Percentiles rank a stretch among this genome's conserved stretches.
Conservation (phyloP, 768 basidiomycete species). For the Kwoniella botswanensis region DNA sequence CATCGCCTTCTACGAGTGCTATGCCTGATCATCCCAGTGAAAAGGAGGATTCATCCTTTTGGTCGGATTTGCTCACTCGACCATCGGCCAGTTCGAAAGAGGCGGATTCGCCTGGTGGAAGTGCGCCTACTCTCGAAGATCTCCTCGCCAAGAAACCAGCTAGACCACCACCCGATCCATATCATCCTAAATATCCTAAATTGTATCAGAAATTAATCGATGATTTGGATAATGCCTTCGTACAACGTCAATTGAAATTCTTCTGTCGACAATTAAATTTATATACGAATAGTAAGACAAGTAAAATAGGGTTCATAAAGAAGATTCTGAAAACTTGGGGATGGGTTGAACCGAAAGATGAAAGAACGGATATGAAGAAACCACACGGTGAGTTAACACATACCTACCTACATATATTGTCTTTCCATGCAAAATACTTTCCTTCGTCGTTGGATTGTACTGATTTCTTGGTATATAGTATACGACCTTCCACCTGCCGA, state of each 20-base stretch:
- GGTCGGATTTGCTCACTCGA: conserved; percentile 15
- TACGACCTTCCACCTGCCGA: conserved; percentile 24
- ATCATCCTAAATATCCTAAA: conserved; percentile 17
- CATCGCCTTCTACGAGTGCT: not conserved
- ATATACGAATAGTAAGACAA: not conserved
- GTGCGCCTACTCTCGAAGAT: conserved; percentile 16
- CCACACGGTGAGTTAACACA: not conserved
- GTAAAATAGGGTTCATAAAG: conserved; percentile 10
- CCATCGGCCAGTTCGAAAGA: conserved; percentile 3
- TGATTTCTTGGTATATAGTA: not conserved
- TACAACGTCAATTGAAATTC: conserved; percentile 8
- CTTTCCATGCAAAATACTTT: not conserved
- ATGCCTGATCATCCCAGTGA: not conserved
- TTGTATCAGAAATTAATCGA: conserved; percentile 9
- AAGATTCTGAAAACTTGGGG: conserved; percentile 22
- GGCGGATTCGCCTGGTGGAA: not conserved
- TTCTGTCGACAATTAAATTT: conserved; percentile 12
- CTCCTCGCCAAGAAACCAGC: conserved; percentile 13
- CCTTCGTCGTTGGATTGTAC: not conserved
- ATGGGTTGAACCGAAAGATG: conserved; percentile 21
- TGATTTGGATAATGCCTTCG: conserved; percentile 18
- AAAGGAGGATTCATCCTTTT: conserved; percentile 1
- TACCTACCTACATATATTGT: not conserved
- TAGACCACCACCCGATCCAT: conserved; percentile 19
- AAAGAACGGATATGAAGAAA: not conserved